Percentiles rank a stretch among this genome's conserved stretches.
phyloP scores from a whole-genome alignment of 116 monocot species.

The Trichopus zeylanicus region DNA sequence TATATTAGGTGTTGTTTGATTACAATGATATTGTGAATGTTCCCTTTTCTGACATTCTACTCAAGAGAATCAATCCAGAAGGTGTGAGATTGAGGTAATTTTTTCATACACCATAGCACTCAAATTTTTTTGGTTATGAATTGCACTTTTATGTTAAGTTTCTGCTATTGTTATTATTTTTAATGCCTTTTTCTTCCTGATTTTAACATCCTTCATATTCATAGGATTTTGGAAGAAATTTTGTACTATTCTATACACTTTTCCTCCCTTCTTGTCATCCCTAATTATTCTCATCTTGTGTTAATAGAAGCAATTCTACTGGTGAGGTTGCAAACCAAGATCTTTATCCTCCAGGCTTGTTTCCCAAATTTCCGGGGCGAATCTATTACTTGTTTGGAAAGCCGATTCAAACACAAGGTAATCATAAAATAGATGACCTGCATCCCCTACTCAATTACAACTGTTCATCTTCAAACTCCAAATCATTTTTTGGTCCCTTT shows the following conservation, averaged over 20 bases:
- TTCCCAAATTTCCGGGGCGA: slow-evolving; percentile 60
- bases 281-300: not conserved
- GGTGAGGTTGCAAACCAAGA: slow-evolving; percentile 46
- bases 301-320: slow-evolving; percentile 23
- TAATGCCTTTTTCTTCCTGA: too few relatives aligned
- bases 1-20: slow-evolving; percentile 38
- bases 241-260: too few relatives aligned
- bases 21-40: slow-evolving; percentile 46
- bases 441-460: not conserved
- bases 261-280: not conserved
- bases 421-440: not conserved
- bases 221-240: too few relatives aligned
- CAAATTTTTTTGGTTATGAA: too few relatives aligned
- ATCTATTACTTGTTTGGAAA: slow-evolving; percentile 57
- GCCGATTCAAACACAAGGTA: slow-evolving; percentile 60
- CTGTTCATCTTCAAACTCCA: not conserved
- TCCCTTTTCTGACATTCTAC: slow-evolving; percentile 38
- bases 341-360: slow-evolving; percentile 24
- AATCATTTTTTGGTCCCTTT: not conserved
- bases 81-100: slow-evolving; percentile 40
- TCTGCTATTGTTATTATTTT: too few relatives aligned
- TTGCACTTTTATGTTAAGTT: too few relatives aligned
- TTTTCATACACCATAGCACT: not conserved
- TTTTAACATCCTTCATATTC: too few relatives aligned
- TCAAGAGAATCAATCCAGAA: slow-evolving; percentile 32